Conservation (phyloP, 495 filamentous ascomycete genomes). For the Hyphodiscus hymeniophilus region DNA sequence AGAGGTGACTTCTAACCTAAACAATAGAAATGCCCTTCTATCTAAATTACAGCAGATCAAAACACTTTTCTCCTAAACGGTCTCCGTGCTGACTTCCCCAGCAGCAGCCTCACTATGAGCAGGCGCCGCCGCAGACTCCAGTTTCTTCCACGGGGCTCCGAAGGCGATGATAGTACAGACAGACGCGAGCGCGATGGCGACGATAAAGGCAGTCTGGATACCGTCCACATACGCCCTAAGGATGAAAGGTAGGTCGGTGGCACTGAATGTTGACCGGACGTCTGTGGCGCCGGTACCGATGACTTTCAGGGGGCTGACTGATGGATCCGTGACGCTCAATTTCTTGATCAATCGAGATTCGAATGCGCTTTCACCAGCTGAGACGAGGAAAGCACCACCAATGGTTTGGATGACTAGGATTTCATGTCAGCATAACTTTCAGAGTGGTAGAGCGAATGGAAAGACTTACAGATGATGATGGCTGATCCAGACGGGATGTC, state of each 20-base stretch:
- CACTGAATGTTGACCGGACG: constrained; percentile 16
- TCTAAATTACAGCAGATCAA: too few relatives aligned
- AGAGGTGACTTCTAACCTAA: too few relatives aligned
- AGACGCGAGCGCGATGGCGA: background rate
- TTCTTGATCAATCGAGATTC: constrained; percentile 40
- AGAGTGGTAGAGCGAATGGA: too few relatives aligned
- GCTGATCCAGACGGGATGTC: constrained; percentile 34
- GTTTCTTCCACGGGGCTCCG: background rate
- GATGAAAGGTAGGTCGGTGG: background rate
- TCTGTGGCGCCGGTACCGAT: constrained; percentile 36
- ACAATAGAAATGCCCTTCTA: too few relatives aligned
- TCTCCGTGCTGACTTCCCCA: too few relatives aligned
- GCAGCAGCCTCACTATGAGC: too few relatives aligned
- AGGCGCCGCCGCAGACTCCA: background rate
- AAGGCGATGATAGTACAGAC: background rate
- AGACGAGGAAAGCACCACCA: constrained; percentile 53
- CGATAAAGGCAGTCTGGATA: background rate
- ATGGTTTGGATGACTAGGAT: constrained; percentile 25
- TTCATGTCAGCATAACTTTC: background rate
- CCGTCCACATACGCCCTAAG: constrained; percentile 2
- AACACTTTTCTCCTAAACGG: too few relatives aligned
- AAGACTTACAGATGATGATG: constrained; percentile 16
- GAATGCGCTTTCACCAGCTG: constrained; percentile 52
- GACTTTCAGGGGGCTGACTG: constrained; percentile 20
- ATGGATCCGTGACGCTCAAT: constrained; percentile 17